These are phyloP conservation scores for Leccinellum rugosiceps DNA, from an alignment of 768 basidiomycete species.

Conservation along the genomic window DNA sequence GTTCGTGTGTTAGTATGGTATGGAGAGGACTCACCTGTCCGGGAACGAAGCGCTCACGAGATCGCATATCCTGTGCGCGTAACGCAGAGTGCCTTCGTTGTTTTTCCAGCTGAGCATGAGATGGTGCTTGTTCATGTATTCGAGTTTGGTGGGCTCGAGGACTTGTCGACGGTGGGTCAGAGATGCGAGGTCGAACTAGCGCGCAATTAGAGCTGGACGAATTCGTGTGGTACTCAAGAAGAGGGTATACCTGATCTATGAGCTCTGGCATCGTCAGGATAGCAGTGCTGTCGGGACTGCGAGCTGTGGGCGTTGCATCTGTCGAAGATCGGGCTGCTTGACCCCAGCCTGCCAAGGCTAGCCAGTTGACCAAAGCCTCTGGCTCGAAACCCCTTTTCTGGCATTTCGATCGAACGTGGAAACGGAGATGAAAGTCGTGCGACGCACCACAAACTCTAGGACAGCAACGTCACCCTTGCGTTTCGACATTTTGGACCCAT, in stretches of 20 bases:
- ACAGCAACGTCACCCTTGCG: constrained; percentile 88
- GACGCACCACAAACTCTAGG: constrained; percentile 75
- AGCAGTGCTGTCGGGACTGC: constrained; percentile 62
- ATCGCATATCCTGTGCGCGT: constrained; percentile 54
- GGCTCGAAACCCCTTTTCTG: constrained; percentile 91
- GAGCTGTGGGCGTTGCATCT: constrained; percentile 23
- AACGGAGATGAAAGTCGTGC: not conserved
- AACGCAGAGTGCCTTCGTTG: constrained; percentile 45
- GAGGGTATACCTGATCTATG: constrained; percentile 50
- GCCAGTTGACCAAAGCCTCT: constrained; percentile 85
- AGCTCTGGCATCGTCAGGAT: constrained; percentile 63
- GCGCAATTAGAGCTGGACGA: not conserved
- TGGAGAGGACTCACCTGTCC: constrained; percentile 40
- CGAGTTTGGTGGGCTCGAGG: constrained; percentile 76
- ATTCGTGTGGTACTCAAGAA: not conserved
- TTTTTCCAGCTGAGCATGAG: constrained; percentile 55
- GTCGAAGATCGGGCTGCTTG: constrained; percentile 39
- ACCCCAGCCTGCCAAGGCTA: constrained; percentile 94
- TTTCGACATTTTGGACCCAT: constrained; percentile 95
- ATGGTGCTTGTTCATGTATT: constrained; percentile 87
- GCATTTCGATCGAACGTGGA: not conserved
- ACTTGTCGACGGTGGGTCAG: constrained; percentile 83
- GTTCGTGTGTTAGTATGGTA: no score
- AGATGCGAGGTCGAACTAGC: constrained; percentile 70
- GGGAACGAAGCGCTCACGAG: constrained; percentile 58